Percentiles rank a stretch among this genome's conserved stretches.
Evolutionary conservation across 176 grass and related monocot genomes (phyloP).

Genomic region (Triticum monococcum): DNA sequence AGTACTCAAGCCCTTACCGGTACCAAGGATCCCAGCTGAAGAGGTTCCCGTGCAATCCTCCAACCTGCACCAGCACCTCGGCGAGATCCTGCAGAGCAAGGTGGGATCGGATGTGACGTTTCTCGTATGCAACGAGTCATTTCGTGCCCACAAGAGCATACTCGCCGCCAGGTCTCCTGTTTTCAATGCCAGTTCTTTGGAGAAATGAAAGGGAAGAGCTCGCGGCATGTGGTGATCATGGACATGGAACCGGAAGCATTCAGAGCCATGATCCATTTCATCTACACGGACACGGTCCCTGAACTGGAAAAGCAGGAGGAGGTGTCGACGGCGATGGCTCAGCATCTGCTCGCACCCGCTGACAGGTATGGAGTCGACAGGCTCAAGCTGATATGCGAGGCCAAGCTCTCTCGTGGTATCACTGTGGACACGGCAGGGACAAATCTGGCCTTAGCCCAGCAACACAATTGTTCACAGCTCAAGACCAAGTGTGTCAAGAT

Average conservation of each 20-base stretch:
- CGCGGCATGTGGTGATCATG: not conserved
- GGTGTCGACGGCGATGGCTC: not conserved
- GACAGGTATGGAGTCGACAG: conserved; percentile 45
- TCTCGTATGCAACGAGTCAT: not conserved
- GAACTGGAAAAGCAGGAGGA: not conserved
- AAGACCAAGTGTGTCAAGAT: conserved; percentile 45
- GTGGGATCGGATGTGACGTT: not conserved
- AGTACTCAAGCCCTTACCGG: too few species aligned
- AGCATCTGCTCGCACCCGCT: conserved; percentile 30
- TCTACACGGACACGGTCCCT: conserved; percentile 39
- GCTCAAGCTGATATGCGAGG: conserved; percentile 45
- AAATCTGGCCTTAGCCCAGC: conserved; percentile 38
- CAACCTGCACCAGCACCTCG: too few species aligned
- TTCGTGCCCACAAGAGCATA: not conserved
- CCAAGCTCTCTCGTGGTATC: conserved; percentile 27
- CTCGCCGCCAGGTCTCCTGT: not conserved
- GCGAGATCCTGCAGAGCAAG: too few species aligned
- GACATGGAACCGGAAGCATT: conserved; percentile 28
- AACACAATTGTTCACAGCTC: conserved; percentile 41
- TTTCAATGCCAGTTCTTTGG: not conserved
- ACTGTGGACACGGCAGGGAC: conserved; percentile 30
- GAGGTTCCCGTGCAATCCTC: too few species aligned
- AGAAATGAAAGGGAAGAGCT: not conserved
- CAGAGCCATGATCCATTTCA: conserved; percentile 38
- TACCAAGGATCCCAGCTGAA: not conserved